Percentiles rank a stretch among this genome's conserved stretches.
These are phyloP conservation scores for Aspergillus ochraceus DNA, from an alignment of 2,329 filamentous ascomycete genomes.

Conservation along the genomic window DNA sequence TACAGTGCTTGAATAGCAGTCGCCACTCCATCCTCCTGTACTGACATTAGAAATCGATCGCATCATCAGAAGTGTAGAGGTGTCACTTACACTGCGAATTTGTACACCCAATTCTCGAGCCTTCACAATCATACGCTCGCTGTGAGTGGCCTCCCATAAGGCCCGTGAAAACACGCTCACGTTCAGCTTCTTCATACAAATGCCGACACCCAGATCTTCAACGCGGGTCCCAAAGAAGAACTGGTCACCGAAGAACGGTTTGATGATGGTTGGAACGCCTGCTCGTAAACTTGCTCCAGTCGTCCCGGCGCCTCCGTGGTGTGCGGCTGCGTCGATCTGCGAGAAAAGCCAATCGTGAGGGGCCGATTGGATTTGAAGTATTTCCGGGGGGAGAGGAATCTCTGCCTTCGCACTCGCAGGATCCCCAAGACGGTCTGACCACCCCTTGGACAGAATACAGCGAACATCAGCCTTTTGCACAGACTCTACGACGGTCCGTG, in stretches of 20 bases:
- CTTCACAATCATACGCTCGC: conserved; percentile 86
- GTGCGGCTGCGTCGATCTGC: conserved; percentile 89
- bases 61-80: conserved; percentile 20
- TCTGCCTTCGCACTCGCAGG: conserved; percentile 61
- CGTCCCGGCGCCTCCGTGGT: conserved; percentile 92
- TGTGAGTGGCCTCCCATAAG: conserved; percentile 87
- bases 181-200: conserved; percentile 85
- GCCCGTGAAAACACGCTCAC: conserved; percentile 81
- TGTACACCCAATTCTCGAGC: conserved; percentile 78
- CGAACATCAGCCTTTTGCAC: conserved; percentile 89
- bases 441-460: conserved; percentile 93
- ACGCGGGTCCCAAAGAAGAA: conserved; percentile 91
- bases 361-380: conserved; percentile 83
- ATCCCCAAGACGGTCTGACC: conserved; percentile 79
- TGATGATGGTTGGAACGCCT: conserved; percentile 89
- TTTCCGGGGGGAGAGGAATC: conserved; percentile 72
- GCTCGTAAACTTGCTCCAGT: conserved; percentile 90
- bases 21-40: conserved; percentile 83
- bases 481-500: conserved; percentile 87
- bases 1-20: conserved; percentile 91
- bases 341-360: conserved; percentile 96
- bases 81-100: conserved; percentile 72
- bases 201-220: conserved; percentile 89
- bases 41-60: conserved; percentile 47
- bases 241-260: conserved; percentile 97